These are phyloP conservation scores for Metschnikowia lochheadii DNA, from an alignment of 805 yeast genomes.

Conservation along the genomic window DNA sequence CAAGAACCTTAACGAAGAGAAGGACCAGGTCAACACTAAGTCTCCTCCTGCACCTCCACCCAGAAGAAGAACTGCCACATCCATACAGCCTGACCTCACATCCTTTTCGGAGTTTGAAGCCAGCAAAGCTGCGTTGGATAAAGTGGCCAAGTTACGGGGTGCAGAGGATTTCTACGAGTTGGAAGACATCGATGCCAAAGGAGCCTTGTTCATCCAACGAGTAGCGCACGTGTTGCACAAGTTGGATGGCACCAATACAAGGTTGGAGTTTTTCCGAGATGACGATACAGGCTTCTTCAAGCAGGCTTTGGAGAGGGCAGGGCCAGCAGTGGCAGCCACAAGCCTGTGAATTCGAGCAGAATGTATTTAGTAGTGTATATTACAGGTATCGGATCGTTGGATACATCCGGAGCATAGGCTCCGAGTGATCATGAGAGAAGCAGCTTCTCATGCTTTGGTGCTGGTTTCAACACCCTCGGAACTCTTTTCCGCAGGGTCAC, in stretches of 20 bases:
- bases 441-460: constrained; percentile 3
- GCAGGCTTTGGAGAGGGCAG: constrained; percentile 14
- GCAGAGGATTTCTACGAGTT: constrained; percentile 27
- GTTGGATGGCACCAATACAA: constrained; percentile 27
- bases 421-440: constrained; percentile 6
- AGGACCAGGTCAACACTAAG: neutral
- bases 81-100: constrained; percentile 1
- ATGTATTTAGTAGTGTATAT: constrained; percentile 1
- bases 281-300: constrained; percentile 33
- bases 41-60: constrained; percentile 14
- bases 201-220: constrained; percentile 37
- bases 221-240: constrained; percentile 26
- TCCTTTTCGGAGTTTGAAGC: constrained; percentile 32
- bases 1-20: neutral
- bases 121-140: constrained; percentile 19
- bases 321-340: neutral
- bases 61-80: constrained; percentile 4
- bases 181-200: constrained; percentile 34
- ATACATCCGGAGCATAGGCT: constrained; percentile 3
- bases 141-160: constrained; percentile 22
- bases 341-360: neutral
- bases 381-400: constrained; percentile 4
- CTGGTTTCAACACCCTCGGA: constrained; percentile 2
- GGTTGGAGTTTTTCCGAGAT: constrained; percentile 31
- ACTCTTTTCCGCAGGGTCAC: neutral